Conservation (phyloP, 305 asterid genomes). For the Fraxinus paxiana region DNA sequence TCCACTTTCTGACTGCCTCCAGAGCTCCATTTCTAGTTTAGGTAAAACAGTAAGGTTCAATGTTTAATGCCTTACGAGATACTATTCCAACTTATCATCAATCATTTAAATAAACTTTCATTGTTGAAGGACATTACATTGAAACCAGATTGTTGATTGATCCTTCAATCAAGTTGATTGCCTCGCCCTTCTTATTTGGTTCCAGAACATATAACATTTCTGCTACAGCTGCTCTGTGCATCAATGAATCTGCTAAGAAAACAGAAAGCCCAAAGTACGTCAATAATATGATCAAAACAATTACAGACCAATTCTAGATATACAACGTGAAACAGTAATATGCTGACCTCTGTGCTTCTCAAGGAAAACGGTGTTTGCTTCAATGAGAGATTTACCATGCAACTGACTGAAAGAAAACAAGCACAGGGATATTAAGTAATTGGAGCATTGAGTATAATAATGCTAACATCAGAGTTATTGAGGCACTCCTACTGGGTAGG, state of each 20-base stretch:
- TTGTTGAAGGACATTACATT: conserved; percentile 40
- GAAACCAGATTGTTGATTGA: conserved; percentile 37
- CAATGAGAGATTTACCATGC: conserved; percentile 69
- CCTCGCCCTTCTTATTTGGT: conserved; percentile 74
- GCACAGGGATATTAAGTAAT: conserved; percentile 3
- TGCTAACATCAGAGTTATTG: not conserved
- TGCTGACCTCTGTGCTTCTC: conserved; percentile 68
- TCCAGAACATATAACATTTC: conserved; percentile 24
- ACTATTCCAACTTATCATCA: not conserved
- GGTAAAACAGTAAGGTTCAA: conserved; percentile 23
- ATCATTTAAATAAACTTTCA: not conserved
- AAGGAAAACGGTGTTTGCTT: conserved; percentile 68
- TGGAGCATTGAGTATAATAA: conserved; percentile 11
- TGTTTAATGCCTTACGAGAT: conserved; percentile 10
- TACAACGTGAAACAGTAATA: conserved; percentile 18
- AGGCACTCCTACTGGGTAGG: too few relatives aligned
- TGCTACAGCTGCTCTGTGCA: conserved; percentile 88
- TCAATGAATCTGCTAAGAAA: conserved; percentile 57
- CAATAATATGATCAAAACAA: too few relatives aligned
- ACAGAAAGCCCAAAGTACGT: not conserved
- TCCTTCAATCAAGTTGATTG: conserved; percentile 65
- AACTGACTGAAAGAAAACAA: conserved; percentile 52
- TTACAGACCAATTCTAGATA: not conserved
- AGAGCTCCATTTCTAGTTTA: conserved; percentile 52
- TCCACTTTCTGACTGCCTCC: conserved; percentile 46